Evolutionary conservation across 257 asterid genomes (phyloP).

Genomic region (Ajuga chamaepitys): DNA sequence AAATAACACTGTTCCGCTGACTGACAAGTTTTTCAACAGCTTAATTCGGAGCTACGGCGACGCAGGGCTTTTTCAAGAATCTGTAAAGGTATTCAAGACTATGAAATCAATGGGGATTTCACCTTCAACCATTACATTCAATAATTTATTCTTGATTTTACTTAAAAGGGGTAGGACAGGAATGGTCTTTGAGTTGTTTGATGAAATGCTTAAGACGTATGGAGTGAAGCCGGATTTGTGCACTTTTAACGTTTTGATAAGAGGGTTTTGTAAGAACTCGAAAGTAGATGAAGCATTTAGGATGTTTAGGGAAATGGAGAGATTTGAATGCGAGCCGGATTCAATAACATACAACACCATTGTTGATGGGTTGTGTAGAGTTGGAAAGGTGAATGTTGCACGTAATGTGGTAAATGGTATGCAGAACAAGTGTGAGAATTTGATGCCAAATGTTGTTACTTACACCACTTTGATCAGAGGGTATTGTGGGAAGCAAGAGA

Average conservation of each 20-base stretch:
- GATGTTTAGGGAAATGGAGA: conserved; percentile 74
- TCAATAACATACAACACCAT: conserved; percentile 64
- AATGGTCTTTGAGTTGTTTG: conserved; percentile 46
- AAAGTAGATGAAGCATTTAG: conserved; percentile 65
- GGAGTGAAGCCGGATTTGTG: conserved; percentile 73
- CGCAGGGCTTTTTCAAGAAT: conserved; percentile 72
- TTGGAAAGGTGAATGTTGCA: conserved; percentile 58
- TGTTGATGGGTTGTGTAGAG: conserved; percentile 77
- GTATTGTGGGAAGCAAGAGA: conserved; percentile 52
- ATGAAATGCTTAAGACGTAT: conserved; percentile 78
- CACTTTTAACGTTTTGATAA: conserved; percentile 64
- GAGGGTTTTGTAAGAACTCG: conserved; percentile 73
- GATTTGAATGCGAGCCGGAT: conserved; percentile 47
- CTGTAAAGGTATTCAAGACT: conserved; percentile 42
- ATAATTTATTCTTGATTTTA: conserved; percentile 45
- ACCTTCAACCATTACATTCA: conserved; percentile 68
- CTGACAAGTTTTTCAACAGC: conserved; percentile 56
- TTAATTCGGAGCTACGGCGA: conserved; percentile 67
- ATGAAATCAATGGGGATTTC: conserved; percentile 72
- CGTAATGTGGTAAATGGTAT: conserved; percentile 62
- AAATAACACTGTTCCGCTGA: conserved; percentile 33
- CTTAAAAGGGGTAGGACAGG: conserved; percentile 68
- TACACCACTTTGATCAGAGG: conserved; percentile 90
- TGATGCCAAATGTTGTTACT: conserved; percentile 70
- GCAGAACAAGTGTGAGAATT: conserved; percentile 42